A percentile compares a stretch with the other conserved stretches of the same genome.
These are phyloP conservation scores for Colletotrichum endophyticum DNA, from an alignment of 2,329 filamentous ascomycete genomes.

Conservation along the genomic window DNA sequence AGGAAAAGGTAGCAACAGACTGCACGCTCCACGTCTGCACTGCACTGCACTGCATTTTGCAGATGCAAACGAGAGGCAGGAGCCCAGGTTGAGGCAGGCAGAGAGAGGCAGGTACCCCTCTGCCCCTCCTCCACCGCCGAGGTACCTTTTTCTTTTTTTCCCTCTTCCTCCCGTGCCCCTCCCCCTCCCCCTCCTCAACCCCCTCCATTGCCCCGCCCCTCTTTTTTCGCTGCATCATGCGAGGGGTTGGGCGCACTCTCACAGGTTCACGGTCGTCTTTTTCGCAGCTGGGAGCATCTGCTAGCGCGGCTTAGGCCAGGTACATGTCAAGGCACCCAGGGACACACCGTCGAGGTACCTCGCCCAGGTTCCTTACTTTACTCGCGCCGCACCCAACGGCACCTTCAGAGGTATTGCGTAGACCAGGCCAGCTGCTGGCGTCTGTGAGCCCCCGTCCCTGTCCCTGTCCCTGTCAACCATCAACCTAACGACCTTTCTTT, in stretches of 20 bases:
- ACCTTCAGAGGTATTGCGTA: not conserved
- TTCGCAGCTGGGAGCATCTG: not conserved
- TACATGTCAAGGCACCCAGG: not conserved
- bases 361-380: not conserved
- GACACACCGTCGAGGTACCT: not conserved
- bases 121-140: not conserved
- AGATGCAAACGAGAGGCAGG: not conserved
- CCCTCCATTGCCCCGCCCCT: conserved; percentile 10
- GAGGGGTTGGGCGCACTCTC: conserved; percentile 14
- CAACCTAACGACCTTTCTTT: not conserved
- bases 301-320: not conserved
- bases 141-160: not conserved
- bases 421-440: conserved; percentile 6
- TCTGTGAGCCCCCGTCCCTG: not conserved
- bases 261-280: not conserved
- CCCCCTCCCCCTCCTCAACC: not conserved
- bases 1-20: not conserved
- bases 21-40: not conserved
- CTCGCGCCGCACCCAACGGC: not conserved
- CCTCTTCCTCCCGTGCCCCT: not conserved
- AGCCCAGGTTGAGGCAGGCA: not conserved
- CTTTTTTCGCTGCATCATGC: conserved; percentile 10
- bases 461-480: not conserved
- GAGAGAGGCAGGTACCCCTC: not conserved
- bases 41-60: not conserved